Percentiles rank a stretch among this genome's conserved stretches.
These are phyloP conservation scores for Microsporum canis DNA, from an alignment of 2,329 filamentous ascomycete species.

Conservation along the genomic window DNA sequence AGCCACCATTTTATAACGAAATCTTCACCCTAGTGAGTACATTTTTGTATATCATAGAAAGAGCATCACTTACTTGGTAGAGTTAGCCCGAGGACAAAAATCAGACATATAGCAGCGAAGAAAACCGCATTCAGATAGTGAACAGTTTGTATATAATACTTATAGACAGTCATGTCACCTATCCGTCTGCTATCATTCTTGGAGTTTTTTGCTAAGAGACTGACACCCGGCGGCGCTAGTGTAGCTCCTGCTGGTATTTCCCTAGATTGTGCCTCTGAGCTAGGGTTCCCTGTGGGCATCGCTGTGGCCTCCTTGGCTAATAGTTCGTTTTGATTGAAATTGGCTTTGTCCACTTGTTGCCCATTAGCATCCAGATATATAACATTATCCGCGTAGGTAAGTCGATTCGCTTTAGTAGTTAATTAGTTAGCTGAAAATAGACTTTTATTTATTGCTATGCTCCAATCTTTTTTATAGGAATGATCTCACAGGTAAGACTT, in stretches of 20 bases:
- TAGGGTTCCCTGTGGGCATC: neutral
- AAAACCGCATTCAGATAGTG: neutral
- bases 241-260: neutral
- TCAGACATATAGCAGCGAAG: neutral
- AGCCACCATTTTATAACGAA: neutral
- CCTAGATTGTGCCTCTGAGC: neutral
- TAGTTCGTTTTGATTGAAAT: neutral
- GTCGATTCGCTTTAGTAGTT: conserved; percentile 26
- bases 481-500: neutral
- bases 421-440: too few species aligned
- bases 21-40: neutral
- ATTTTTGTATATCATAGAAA: neutral
- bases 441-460: too few species aligned
- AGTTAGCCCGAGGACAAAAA: neutral
- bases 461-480: too few species aligned
- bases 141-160: neutral
- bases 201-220: neutral
- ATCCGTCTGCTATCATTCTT: neutral
- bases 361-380: neutral
- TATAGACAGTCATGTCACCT: conserved; percentile 6
- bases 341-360: neutral
- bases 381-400: conserved; percentile 28
- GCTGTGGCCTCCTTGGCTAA: neutral
- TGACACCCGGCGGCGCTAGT: neutral
- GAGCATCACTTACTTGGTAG: neutral